Conservation (phyloP, 202 grass and related monocot species). For the Schoenoplectus triqueter region DNA sequence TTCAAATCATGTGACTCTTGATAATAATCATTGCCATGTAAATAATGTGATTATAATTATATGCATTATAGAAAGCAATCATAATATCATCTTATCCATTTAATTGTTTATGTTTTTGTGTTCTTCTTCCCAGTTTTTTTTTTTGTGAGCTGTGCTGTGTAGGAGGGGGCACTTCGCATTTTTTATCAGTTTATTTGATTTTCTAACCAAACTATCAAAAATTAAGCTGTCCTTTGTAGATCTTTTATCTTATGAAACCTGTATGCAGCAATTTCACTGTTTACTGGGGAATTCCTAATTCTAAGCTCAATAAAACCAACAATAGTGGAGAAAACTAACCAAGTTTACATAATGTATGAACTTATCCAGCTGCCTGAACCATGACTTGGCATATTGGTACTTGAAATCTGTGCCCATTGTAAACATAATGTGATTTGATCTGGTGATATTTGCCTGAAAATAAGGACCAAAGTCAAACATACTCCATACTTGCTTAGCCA, state of each 20-base stretch:
- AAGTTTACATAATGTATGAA: conserved; percentile 65
- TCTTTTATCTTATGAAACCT: conserved; percentile 8
- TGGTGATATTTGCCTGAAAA: conserved; percentile 54
- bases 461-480: not conserved
- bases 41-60: not conserved
- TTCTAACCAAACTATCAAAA: not conserved
- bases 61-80: not conserved
- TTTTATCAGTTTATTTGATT: not conserved
- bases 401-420: conserved; percentile 61
- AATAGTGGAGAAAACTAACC: conserved; percentile 38
- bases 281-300: not conserved
- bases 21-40: not conserved
- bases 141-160: not conserved
- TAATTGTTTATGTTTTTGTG: not conserved
- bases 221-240: not conserved
- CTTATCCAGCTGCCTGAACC: conserved; percentile 59
- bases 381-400: conserved; percentile 59
- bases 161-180: not conserved
- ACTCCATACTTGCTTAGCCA: not conserved
- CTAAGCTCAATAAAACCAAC: not conserved
- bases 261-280: conserved; percentile 3
- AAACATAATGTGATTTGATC: conserved; percentile 61
- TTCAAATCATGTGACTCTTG: not conserved
- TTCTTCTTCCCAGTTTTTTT: not conserved
- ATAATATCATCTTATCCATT: not conserved